Evolutionary conservation across 148 eudicot genomes (phyloP), one percentile per base, ranked within the genome.

Genomic region (Cornus florida): DNA sequence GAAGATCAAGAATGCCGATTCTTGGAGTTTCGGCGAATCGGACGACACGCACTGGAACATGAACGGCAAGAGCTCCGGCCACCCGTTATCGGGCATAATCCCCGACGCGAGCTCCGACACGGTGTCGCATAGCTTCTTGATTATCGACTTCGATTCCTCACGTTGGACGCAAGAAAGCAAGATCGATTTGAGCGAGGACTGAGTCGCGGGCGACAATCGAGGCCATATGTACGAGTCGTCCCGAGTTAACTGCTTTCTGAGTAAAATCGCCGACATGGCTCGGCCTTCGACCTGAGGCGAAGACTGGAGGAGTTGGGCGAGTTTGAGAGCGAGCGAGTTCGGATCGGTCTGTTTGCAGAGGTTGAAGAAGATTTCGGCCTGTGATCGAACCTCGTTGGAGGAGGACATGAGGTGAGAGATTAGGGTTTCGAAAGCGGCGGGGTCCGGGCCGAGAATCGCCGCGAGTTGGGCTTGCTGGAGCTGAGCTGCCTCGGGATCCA

Each of bases 61-160:
- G 60, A 94, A 94, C 0, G 97, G 98, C 24, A 94, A 71, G 6
- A 94, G 83, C 56, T 94, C 97, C 0, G 92, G 92, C 97, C 98
- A 94, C 0, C 84, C 86, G 38, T 88, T 88, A 1, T 94, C 94
- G 0, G 95, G 92, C 6, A 94, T 69, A 71, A 92, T 88, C 14
- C 92, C 88, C 0, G 95, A 88, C 2, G 98, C 98, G 0, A 94
- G 88, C 79, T 94, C 97, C 12, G 97, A 91, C 2, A 94, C 78
- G 38, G 95, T 91, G 71, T 94, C 98, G 72, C 97, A 92, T 0
- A 94, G 75, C 89, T 94, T 94, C 81, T 89, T 91, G 12, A 88
- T 81, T 3, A 92, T 91, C 16, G 92, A 84, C 69, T 91, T 94
- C 13, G 84, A 68, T 9, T 86, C 89, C 67, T 92, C 97, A 8